phyloP scores from a whole-genome alignment of 2,329 filamentous ascomycete genomes.

The Immersiporthe knoxdaviesiana region DNA sequence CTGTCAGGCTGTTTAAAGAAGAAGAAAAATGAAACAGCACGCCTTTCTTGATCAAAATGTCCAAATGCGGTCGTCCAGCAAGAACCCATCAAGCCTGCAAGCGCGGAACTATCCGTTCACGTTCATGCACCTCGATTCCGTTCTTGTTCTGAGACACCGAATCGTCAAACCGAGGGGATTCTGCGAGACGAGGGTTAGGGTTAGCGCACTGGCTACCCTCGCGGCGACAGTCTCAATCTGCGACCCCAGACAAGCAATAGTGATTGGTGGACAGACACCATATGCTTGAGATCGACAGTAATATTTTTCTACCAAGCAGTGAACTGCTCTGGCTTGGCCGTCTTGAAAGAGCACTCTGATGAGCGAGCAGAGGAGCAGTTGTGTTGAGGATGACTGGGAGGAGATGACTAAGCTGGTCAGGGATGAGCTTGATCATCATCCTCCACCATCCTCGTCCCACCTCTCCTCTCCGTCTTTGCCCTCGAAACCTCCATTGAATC shows the following conservation, averaged over 20 bases:
- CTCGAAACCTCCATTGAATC: not conserved
- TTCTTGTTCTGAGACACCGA: not conserved
- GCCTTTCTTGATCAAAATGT: not conserved
- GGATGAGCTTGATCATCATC: not conserved
- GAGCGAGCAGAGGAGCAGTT: not conserved
- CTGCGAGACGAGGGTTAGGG: not conserved
- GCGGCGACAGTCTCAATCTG: too few relatives aligned
- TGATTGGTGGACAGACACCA: not conserved
- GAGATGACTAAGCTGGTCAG: not conserved
- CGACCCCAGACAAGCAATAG: not conserved
- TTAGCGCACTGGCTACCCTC: not conserved
- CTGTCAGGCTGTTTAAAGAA: not conserved
- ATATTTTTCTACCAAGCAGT: not conserved
- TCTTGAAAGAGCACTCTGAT: too few relatives aligned
- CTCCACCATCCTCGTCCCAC: not conserved
- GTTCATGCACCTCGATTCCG: not conserved
- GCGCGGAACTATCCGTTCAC: not conserved
- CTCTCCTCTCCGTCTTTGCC: not conserved
- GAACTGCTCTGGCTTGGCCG: not conserved
- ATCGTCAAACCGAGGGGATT: not conserved
- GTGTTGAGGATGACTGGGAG: not conserved
- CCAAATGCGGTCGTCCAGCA: not conserved
- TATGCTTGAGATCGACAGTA: not conserved
- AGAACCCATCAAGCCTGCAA: not conserved
- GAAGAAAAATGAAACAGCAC: not conserved